These are phyloP conservation scores for Hypoxylon subgilvum DNA, from an alignment of 495 filamentous ascomycete genomes.

Conservation along the genomic window DNA sequence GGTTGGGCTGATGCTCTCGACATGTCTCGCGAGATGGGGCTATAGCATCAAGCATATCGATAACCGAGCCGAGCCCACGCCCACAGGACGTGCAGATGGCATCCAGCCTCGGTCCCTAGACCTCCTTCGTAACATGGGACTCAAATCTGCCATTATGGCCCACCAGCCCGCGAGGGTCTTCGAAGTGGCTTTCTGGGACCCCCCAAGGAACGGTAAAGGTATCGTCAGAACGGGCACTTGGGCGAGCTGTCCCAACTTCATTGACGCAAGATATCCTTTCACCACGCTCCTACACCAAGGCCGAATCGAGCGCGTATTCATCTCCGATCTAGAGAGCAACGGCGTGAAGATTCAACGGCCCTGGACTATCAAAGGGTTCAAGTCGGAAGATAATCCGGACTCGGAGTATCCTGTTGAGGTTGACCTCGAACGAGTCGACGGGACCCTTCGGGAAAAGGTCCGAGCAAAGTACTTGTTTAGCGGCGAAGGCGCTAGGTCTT, in stretches of 20 bases:
- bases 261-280: slow-evolving; percentile 77
- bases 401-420: slow-evolving; percentile 71
- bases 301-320: slow-evolving; percentile 73
- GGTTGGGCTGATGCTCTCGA: slow-evolving; percentile 85
- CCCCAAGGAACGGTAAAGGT: slow-evolving; percentile 60
- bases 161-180: slow-evolving; percentile 73
- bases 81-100: slow-evolving; percentile 78
- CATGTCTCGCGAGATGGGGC: slow-evolving; percentile 75
- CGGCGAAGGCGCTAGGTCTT: slow-evolving; percentile 66
- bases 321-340: slow-evolving; percentile 67
- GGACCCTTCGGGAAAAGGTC: slow-evolving; percentile 62
- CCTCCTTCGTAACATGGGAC: slow-evolving; percentile 72
- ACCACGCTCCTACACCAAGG: slow-evolving; percentile 79
- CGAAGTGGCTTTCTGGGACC: slow-evolving; percentile 82
- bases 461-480: slow-evolving; percentile 66
- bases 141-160: slow-evolving; percentile 78
- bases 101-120: slow-evolving; percentile 82
- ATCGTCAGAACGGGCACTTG: slow-evolving; percentile 73
- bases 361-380: slow-evolving; percentile 68
- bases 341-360: slow-evolving; percentile 64
- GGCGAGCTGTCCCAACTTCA: slow-evolving; percentile 73
- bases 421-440: slow-evolving; percentile 75
- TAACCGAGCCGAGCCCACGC: slow-evolving; percentile 69
- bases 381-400: slow-evolving; percentile 59
- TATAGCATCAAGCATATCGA: slow-evolving; percentile 75